phyloP scores from a whole-genome alignment of 345 rosid genomes.

The Rhizophora apiculata region DNA sequence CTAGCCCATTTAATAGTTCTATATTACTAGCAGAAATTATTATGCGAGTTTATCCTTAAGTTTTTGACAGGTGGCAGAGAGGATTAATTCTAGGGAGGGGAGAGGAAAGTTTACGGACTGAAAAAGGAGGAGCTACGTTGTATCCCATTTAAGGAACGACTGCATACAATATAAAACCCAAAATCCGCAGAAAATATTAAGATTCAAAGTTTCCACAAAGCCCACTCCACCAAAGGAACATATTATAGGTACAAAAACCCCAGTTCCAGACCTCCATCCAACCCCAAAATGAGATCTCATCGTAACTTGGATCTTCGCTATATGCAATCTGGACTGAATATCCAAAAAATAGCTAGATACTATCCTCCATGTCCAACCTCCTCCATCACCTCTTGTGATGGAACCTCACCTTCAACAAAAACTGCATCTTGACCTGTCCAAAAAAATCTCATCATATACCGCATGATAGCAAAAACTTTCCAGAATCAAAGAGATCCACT shows the following conservation, averaged over 20 bases:
- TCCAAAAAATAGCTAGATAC: neutral
- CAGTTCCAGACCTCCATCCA: constrained; percentile 39
- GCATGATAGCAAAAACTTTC: neutral
- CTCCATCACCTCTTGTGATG: constrained; percentile 65
- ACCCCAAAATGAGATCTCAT: constrained; percentile 51
- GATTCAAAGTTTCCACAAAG: neutral
- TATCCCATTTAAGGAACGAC: neutral
- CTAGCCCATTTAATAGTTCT: no score
- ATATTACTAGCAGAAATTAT: no score
- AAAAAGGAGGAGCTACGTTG: neutral
- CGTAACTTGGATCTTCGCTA: neutral
- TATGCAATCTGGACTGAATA: constrained; percentile 1
- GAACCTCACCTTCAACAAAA: constrained; percentile 64
- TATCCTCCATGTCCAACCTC: neutral
- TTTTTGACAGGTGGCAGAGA: no score
- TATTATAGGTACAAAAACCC: constrained; percentile 20
- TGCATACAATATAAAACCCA: neutral
- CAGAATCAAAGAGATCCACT: neutral
- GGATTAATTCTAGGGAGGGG: neutral
- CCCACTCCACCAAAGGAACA: neutral
- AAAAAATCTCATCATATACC: constrained; percentile 6
- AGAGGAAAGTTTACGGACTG: neutral
- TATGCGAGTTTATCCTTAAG: no score
- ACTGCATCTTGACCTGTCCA: constrained; percentile 79
- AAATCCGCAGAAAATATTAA: neutral